Evolutionary conservation across 2,329 filamentous ascomycete species (phyloP), one percentile per base, ranked within the genome.

Genomic region (Trichoderma koningii): DNA sequence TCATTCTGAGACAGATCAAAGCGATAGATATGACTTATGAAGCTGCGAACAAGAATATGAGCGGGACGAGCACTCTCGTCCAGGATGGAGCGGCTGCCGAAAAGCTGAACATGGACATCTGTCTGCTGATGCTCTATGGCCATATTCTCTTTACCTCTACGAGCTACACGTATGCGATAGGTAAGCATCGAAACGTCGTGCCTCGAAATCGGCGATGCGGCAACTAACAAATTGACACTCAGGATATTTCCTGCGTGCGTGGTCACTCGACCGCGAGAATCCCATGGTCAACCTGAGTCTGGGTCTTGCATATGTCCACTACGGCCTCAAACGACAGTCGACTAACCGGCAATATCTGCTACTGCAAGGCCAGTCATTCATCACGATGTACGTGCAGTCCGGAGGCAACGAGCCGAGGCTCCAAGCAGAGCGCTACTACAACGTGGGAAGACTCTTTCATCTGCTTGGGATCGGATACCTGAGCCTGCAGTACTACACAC

Each of bases 341-440:
- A 92, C 94, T 55, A 98, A 98, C 74, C 83, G 95, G 1, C 94
- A 98, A 73, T 94, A 91, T 73, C 86, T 93, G 47, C 87, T 97
- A 48, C 83, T 92, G 68, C 93, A 98, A 75, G 95, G 93, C 0
- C 83, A 97, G 57, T 82, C 88, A 0, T 97, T 97, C 71, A 78
- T 98, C 65, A 86, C 71, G 5, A 70, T 72, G n/a, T 79, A 79
- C 44, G 70, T 72, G 7, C 69, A 74, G 7, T 65, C 67, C 6
- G 65, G 66, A 1, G 42, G 64, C 19, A 56, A 48, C 3, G 30
- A 62, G n/a, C 45, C 47, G 14, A 55, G 63, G 9, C 68, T 69
- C 2, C 67, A 69, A 55, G 73, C 76, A 1, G 77, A 78, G 63
- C 70, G 74, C n/a, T 75, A 74, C 60, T 79, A 78, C 56, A 79